Evolutionary conservation across 352 stramenopile species (phyloP).

Genomic region (Globisporangium emineosum): DNA sequence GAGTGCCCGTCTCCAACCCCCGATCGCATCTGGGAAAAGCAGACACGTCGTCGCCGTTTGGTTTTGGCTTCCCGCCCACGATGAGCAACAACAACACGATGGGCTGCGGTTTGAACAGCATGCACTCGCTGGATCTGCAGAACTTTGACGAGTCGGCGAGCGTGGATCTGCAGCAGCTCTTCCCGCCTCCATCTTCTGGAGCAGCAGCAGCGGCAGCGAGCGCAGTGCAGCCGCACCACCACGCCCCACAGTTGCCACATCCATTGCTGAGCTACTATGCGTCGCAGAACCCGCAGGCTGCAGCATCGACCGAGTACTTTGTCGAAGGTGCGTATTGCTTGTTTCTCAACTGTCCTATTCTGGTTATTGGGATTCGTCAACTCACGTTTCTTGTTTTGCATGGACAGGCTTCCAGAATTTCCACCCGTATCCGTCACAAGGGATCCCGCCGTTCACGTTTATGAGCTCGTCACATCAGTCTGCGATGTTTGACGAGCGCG

Average conservation of each 20-base stretch:
- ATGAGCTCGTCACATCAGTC: slow-evolving; percentile 2
- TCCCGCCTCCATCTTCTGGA: slow-evolving; percentile 3
- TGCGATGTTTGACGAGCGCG: slow-evolving; percentile 16
- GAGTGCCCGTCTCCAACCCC: slow-evolving; percentile 4
- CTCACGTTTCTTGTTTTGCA: not conserved
- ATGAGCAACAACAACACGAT: not conserved
- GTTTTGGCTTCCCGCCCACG: slow-evolving; percentile 8
- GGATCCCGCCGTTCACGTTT: slow-evolving; percentile 9
- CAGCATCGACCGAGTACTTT: slow-evolving; percentile 14
- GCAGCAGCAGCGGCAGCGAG: not conserved
- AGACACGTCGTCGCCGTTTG: slow-evolving; percentile 13
- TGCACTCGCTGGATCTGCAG: slow-evolving; percentile 18
- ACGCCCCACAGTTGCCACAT: not conserved
- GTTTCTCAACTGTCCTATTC: too few relatives aligned
- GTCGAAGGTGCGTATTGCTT: slow-evolving; percentile 10
- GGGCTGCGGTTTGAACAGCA: slow-evolving; percentile 8
- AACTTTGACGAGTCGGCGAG: slow-evolving; percentile 19
- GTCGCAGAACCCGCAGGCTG: slow-evolving; percentile 1
- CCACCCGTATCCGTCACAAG: slow-evolving; percentile 5
- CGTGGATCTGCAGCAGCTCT: slow-evolving; percentile 23
- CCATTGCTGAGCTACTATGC: slow-evolving; percentile 12
- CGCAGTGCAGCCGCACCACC: slow-evolving; percentile 6
- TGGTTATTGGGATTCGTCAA: not conserved
- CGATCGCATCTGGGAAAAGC: slow-evolving; percentile 9
- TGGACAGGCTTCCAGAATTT: slow-evolving; percentile 14